Conservation (phyloP, 1,139 yeast genomes). For the Candida labiduridarum region DNA sequence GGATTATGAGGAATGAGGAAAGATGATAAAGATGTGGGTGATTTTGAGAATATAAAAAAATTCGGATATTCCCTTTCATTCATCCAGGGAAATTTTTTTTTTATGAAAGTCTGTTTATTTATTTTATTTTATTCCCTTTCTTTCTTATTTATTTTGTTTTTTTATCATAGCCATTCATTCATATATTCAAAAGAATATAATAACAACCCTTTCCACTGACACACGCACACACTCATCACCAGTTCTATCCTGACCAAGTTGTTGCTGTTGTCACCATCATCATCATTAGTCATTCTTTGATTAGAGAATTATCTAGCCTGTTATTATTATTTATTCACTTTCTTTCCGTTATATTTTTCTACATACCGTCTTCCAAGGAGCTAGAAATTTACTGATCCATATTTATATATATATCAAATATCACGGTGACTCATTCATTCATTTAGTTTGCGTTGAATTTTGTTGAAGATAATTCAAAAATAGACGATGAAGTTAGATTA, state of each 20-base stretch:
- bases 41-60: not conserved
- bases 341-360: not conserved
- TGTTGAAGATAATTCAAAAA: not conserved
- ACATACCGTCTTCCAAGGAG: not conserved
- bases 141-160: not conserved
- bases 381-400: not conserved
- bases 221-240: not conserved
- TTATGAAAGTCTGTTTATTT: not conserved
- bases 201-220: not conserved
- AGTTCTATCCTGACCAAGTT: not conserved
- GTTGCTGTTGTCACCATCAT: not conserved
- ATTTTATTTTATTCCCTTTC: not conserved
- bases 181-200: not conserved
- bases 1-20: not conserved
- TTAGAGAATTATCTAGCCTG: not conserved
- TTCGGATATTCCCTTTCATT: not conserved
- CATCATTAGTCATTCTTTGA: slow-evolving; percentile 1
- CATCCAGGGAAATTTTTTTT: not conserved
- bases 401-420: not conserved
- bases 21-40: not conserved
- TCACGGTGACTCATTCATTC: not conserved
- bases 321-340: not conserved
- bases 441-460: not conserved
- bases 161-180: not conserved
- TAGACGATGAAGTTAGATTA: slow-evolving; percentile 12